Evolutionary conservation across 148 eudicot genomes (phyloP).

Genomic region (Salicornia ramosissima): DNA sequence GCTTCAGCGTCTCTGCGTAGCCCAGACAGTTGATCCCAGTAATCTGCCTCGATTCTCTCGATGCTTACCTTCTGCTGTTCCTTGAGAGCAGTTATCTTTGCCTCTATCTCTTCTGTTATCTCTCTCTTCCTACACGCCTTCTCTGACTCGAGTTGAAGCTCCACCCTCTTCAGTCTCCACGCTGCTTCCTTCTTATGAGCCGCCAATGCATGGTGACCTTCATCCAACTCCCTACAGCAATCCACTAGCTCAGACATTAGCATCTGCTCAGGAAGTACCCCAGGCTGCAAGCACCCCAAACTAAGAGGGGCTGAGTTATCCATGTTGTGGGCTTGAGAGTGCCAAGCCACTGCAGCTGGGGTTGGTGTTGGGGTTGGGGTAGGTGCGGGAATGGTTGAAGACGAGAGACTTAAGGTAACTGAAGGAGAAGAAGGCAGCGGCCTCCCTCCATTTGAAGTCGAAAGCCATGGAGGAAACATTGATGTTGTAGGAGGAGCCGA

Average conservation of each 20-base stretch:
- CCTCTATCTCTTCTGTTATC: conserved; percentile 66
- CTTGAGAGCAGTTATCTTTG: conserved; percentile 59
- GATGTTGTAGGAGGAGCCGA: conserved; percentile 11
- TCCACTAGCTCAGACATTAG: conserved; percentile 51
- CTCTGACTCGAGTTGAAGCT: conserved; percentile 79
- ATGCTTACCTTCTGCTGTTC: conserved; percentile 55
- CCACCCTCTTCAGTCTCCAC: conserved; percentile 78
- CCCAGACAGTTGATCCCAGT: conserved; percentile 61
- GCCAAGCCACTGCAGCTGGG: conserved; percentile 38
- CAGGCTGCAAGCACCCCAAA: conserved; percentile 22
- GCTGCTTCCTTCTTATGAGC: conserved; percentile 84
- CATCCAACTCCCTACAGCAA: conserved; percentile 72
- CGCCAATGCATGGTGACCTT: conserved; percentile 68
- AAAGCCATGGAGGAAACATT: conserved; percentile 75
- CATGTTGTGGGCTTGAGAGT: conserved; percentile 31
- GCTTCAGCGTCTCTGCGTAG: conserved; percentile 79
- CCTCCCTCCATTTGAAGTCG: conserved; percentile 38
- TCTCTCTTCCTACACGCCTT: conserved; percentile 60
- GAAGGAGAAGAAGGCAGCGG: conserved; percentile 84
- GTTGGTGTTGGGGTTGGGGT: conserved; percentile 36
- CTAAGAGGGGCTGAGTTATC: conserved; percentile 25
- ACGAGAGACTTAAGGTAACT: conserved; percentile 68
- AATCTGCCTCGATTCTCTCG: conserved; percentile 80
- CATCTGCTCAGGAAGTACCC: conserved; percentile 28
- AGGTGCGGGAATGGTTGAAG: conserved; percentile 37